Conservation (phyloP, 148 eudicot genomes). For the Fagopyrum esculentum region DNA sequence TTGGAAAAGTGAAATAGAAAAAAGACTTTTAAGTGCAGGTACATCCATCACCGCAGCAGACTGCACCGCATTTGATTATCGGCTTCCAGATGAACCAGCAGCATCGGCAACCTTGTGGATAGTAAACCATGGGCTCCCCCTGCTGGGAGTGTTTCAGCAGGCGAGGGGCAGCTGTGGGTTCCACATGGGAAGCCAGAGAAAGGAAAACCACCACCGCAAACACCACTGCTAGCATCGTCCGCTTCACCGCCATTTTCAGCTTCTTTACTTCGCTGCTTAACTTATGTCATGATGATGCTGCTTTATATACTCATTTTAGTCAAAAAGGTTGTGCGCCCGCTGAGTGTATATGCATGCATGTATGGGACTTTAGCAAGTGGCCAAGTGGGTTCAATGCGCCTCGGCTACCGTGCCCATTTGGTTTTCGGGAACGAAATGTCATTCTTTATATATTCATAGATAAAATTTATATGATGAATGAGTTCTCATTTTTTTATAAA, state of each 20-base stretch:
- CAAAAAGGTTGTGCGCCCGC: not conserved
- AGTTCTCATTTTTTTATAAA: too few species aligned
- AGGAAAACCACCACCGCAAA: not conserved
- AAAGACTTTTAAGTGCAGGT: not conserved
- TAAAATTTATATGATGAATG: too few species aligned
- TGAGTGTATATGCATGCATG: not conserved
- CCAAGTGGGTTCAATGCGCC: too few species aligned
- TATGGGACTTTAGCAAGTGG: not conserved
- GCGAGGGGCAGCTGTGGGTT: not conserved
- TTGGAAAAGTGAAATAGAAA: too few species aligned
- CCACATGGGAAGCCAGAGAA: not conserved
- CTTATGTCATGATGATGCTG: not conserved
- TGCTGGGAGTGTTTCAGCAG: not conserved
- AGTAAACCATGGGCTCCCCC: not conserved
- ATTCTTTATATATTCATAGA: too few species aligned
- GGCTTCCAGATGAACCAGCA: constrained; percentile 11
- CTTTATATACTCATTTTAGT: not conserved
- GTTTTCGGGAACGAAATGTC: too few species aligned
- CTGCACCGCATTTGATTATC: not conserved
- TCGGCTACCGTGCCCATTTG: too few species aligned
- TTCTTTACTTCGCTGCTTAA: not conserved
- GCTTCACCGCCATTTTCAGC: not conserved
- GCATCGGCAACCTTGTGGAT: constrained; percentile 10
- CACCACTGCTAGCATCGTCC: not conserved
- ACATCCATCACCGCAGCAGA: constrained; percentile 9